These are phyloP conservation scores for Avena atlantica DNA, from an alignment of 176 grass and related monocot genomes.

Conservation along the genomic window DNA sequence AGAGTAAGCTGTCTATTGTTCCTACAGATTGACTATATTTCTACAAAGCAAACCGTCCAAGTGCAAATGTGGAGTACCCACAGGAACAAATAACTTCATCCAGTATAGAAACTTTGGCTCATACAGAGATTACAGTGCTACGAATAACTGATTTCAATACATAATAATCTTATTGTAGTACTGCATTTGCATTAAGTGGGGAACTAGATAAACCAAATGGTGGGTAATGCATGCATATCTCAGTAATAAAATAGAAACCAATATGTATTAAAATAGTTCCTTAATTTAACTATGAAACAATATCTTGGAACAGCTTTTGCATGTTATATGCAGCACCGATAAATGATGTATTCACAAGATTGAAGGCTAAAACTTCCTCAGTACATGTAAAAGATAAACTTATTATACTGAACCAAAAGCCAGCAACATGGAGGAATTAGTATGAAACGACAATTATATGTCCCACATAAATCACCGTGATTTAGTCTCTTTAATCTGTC, in stretches of 20 bases:
- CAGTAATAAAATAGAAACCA: not conserved
- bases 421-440: not conserved
- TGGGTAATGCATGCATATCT: constrained; percentile 12
- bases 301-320: not conserved
- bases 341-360: constrained; percentile 2
- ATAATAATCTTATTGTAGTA: not conserved
- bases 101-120: constrained; percentile 24
- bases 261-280: not conserved
- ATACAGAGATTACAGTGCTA: not conserved
- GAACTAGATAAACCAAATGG: constrained; percentile 10
- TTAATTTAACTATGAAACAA: not conserved
- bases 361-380: not conserved
- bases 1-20: constrained; percentile 13
- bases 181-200: not conserved
- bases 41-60: not conserved
- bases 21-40: not conserved
- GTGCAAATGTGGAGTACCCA: not conserved
- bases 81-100: constrained; percentile 12
- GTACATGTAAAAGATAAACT: not conserved
- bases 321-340: not conserved
- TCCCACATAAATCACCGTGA: not conserved
- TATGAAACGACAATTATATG: not conserved
- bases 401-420: not conserved
- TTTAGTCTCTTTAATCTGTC: not conserved
- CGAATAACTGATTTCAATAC: not conserved